Base-by-base conservation (phyloP, 1,139 yeast species). In the Trichomonascaceae sp. region DNA sequence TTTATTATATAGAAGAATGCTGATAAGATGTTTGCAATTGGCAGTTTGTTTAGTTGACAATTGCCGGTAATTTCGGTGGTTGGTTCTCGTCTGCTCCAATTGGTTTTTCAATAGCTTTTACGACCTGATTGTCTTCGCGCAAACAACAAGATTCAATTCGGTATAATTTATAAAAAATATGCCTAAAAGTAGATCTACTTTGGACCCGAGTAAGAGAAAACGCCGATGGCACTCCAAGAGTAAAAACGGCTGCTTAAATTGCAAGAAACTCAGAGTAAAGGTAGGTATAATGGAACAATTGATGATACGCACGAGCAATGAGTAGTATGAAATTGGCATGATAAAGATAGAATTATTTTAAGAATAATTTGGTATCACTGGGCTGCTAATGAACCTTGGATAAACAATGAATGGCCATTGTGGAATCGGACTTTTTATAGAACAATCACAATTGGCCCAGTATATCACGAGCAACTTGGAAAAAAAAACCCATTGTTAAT, bases 161-260 rank as follows among this genome's bases (percentile, higher is more conserved):
- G 32, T 27, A 27, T 27, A 27, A 27, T 27, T 12, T 27, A 27
- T 27, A 27, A 27, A 10, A 13, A 36, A 36, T 17, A 13, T 36
- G 41, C 41, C 41, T 36, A 36, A 15, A 13, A 36, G 41, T 17
- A 36, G 41, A 36, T 13, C 15, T 7, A 36, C 41, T 39, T 15
- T 32, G 19, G 51, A 43, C 20, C 51, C 43, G 10, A 44, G 47
- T 22, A 49, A 59, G 67, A 56, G 63, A 9, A 82, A 81, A 67
- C 75, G 95, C 55, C 84, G 84, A 66, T 86, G 83, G 67, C 96
- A 88, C 64, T 86, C 82, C 57, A 88, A 88, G 69, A 84, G 93
- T 39, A 75, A 91, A 56, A 80, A 79, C 55, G 96, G 96, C 0
- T 88, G 96, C 67, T 78, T 82, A 51, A 85, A 90, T 6, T 88